Base-by-base conservation (phyloP, 2,329 filamentous ascomycete genomes). In the Keithomyces neogunnii region DNA sequence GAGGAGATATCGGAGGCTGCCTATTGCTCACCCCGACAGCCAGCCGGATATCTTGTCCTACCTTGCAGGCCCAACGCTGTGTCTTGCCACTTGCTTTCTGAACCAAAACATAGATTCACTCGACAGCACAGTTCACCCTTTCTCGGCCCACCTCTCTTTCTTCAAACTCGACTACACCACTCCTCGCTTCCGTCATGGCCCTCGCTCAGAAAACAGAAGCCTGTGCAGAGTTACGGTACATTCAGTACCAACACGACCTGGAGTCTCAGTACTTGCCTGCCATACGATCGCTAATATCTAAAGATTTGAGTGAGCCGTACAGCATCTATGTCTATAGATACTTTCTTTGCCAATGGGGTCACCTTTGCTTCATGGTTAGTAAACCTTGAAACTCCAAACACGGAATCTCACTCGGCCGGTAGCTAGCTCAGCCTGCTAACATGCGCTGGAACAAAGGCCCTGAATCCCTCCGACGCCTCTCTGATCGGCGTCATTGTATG, bases 291-390 rank as follows among this genome's bases (percentile, higher is more conserved):
- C 73, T 99, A 64, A 99, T 99, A 63, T 93, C 91, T 44, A 95
- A 92, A 63, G 93, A 97, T 66, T 78, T 99, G 47, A 97, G 92
- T 60, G 93, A 99, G 69, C 93, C 93, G 1, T 99, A 99, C 69
- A 97, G 92, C 71, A 97, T 99, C 66, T 99, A 99, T 73, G 93
- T 99, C 53, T 99, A 97, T 69, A 84, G 93, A 33, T 99, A 99
- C 68, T 99, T 99, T 62, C 75, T 99, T 19, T 96, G 95, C 65
- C 90, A 97, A 78, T 99, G 93, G 93, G 88, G 88, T 4, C 86
- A 97, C 64, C 74, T 99, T n/a, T 99, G 93, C 70, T 97, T 89
- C 70, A 88, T 97, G 84, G 90, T 92, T 35, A 54, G 62, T 56
- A 13, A 19, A 13, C 31, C n/a, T 48, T 19, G 33, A 43, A 11